A percentile compares a stretch with the other conserved stretches of the same genome.
These are phyloP conservation scores for Diaporthe sp. DNA, from an alignment of 2,329 filamentous ascomycete genomes.

Conservation along the genomic window DNA sequence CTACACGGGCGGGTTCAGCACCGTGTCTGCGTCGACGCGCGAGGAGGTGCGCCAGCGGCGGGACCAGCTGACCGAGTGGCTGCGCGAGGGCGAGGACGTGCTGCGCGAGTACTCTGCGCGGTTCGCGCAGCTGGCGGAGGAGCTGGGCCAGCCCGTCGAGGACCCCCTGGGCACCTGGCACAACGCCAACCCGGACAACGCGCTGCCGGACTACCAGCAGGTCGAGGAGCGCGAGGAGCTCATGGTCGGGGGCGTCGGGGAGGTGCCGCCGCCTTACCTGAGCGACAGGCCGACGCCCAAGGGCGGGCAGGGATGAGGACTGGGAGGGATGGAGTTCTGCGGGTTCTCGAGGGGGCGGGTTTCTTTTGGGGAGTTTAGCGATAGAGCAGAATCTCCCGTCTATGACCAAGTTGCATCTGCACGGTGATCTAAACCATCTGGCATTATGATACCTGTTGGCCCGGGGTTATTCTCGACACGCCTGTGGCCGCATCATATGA, in stretches of 20 bases:
- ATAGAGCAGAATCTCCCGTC: background rate
- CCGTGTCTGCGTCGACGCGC: slow-evolving; percentile 43
- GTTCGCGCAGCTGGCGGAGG: slow-evolving; percentile 46
- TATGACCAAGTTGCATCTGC: background rate
- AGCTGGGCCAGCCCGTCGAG: slow-evolving; percentile 45
- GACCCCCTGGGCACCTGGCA: slow-evolving; percentile 49
- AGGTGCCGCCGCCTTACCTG: slow-evolving; percentile 50
- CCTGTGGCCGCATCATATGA: background rate
- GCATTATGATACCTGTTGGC: background rate
- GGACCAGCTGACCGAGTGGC: slow-evolving; percentile 47
- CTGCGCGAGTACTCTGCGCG: slow-evolving; percentile 49
- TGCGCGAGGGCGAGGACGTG: slow-evolving; percentile 47
- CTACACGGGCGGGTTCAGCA: slow-evolving; percentile 45
- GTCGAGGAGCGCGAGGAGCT: slow-evolving; percentile 47
- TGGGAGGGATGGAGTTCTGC: background rate
- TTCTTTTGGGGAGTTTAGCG: background rate
- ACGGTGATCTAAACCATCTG: background rate
- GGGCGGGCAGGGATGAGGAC: slow-evolving; percentile 1
- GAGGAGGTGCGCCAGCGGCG: slow-evolving; percentile 46
- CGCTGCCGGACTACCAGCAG: slow-evolving; percentile 46
- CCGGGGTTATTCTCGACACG: background rate
- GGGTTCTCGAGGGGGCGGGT: slow-evolving; percentile 50
- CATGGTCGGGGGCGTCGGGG: slow-evolving; percentile 49
- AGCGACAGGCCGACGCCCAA: slow-evolving; percentile 23
- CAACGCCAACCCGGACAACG: slow-evolving; percentile 48